These are phyloP conservation scores for Crithidia thermophila DNA, from an alignment of 208 protist genomes.

Conservation along the genomic window DNA sequence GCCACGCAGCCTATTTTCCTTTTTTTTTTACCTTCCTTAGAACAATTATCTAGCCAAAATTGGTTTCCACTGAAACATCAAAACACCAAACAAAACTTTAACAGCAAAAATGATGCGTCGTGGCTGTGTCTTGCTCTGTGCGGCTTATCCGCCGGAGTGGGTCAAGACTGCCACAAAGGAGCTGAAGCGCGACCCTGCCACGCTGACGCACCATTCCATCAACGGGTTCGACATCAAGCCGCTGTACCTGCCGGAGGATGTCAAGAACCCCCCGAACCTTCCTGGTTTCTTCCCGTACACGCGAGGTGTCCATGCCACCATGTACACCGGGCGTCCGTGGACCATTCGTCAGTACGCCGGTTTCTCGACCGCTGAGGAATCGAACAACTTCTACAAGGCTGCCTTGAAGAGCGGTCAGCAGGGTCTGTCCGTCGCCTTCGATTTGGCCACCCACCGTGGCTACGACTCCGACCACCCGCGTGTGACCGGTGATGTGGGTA, in stretches of 20 bases:
- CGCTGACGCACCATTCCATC: slow-evolving; percentile 50
- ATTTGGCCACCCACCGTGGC: slow-evolving; percentile 96
- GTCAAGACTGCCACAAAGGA: slow-evolving; percentile 81
- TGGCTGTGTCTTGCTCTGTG: slow-evolving; percentile 47
- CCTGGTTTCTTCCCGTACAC: slow-evolving; percentile 94
- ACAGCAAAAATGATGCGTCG: slow-evolving; percentile 61
- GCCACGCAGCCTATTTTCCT: background rate
- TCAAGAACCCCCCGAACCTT: slow-evolving; percentile 27
- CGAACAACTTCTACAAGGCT: slow-evolving; percentile 95
- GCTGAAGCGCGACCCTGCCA: slow-evolving; percentile 59
- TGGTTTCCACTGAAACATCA: no score
- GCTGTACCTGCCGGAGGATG: slow-evolving; percentile 73
- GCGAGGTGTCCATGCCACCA: slow-evolving; percentile 94
- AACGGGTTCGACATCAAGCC: slow-evolving; percentile 92
- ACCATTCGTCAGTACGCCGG: slow-evolving; percentile 96
- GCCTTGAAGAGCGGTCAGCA: slow-evolving; percentile 94
- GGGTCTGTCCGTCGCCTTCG: slow-evolving; percentile 95
- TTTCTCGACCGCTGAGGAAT: slow-evolving; percentile 95
- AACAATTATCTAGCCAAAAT: background rate
- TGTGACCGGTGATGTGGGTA: slow-evolving; percentile 95
- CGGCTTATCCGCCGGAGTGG: slow-evolving; percentile 63
- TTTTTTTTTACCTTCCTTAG: background rate
- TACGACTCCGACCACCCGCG: slow-evolving; percentile 97
- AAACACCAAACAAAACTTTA: background rate
- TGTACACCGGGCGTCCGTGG: slow-evolving; percentile 96